Conservation (phyloP, 345 rosid species). For the Bretschneidera sinensis region DNA sequence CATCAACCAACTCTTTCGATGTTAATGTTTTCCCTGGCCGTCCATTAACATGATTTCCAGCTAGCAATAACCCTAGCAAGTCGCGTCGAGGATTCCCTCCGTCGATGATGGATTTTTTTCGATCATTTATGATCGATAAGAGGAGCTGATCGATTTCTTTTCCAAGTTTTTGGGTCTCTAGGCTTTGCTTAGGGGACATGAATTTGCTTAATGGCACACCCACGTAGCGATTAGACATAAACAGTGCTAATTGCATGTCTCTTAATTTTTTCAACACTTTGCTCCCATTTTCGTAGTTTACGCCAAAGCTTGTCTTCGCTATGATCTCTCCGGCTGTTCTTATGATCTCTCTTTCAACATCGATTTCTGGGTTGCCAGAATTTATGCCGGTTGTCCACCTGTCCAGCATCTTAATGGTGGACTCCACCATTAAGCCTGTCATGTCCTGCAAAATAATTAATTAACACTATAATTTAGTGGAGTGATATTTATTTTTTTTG, state of each 20-base stretch:
- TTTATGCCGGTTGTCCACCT: conserved; percentile 47
- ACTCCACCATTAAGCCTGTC: conserved; percentile 82
- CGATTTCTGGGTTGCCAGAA: conserved; percentile 49
- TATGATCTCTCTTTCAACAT: conserved; percentile 65
- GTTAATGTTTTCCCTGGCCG: conserved; percentile 39
- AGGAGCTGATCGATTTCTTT: conserved; percentile 69
- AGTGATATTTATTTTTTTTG: too few species aligned
- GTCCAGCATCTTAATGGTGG: conserved; percentile 63
- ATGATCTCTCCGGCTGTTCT: conserved; percentile 80
- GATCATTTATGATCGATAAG: conserved; percentile 43
- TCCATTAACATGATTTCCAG: conserved; percentile 29
- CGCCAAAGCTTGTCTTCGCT: conserved; percentile 84
- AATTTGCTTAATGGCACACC: conserved; percentile 74
- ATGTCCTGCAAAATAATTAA: too few species aligned
- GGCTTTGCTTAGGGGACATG: conserved; percentile 44
- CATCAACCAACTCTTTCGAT: conserved; percentile 64
- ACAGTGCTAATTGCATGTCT: conserved; percentile 66
- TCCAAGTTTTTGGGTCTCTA: conserved; percentile 54
- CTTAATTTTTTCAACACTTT: conserved; percentile 59
- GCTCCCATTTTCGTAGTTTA: conserved; percentile 46
- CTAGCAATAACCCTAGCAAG: conserved; percentile 59
- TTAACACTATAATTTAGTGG: too few species aligned
- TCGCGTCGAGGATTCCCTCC: conserved; percentile 26
- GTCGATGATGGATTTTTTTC: conserved; percentile 23
- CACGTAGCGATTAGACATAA: conserved; percentile 70